phyloP scores from a whole-genome alignment of 1,284 basidiomycete species.

The Rhodofomes roseus region DNA sequence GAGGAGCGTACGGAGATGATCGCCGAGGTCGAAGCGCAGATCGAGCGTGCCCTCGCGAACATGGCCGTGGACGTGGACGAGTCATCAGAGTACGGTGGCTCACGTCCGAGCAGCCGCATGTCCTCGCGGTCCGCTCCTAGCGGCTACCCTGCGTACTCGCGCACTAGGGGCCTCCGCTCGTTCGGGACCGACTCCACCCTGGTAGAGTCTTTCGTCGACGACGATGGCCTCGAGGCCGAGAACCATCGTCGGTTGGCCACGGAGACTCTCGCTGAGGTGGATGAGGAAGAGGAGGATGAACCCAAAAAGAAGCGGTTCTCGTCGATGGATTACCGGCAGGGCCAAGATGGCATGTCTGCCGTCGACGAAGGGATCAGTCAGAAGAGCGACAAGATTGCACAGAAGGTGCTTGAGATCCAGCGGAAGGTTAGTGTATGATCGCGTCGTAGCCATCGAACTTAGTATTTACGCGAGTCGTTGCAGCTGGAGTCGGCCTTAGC shows the following conservation, averaged over 20 bases:
- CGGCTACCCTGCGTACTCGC: slow-evolving; percentile 55
- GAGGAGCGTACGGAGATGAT: slow-evolving; percentile 82
- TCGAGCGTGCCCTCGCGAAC: slow-evolving; percentile 75
- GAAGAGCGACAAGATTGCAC: slow-evolving; percentile 78
- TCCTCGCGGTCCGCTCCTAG: slow-evolving; percentile 37
- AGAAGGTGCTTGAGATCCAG: slow-evolving; percentile 80
- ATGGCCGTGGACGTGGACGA: slow-evolving; percentile 74
- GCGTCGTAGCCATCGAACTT: background rate
- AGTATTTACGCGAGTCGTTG: background rate
- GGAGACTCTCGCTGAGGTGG: slow-evolving; percentile 48
- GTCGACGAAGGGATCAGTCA: slow-evolving; percentile 80
- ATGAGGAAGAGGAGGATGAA: slow-evolving; percentile 44
- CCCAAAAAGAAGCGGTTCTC: slow-evolving; percentile 69
- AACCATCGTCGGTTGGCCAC: slow-evolving; percentile 41
- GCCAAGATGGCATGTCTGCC: slow-evolving; percentile 74
- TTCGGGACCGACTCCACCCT: slow-evolving; percentile 74
- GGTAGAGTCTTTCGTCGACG: slow-evolving; percentile 57
- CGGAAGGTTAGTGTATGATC: slow-evolving; percentile 54
- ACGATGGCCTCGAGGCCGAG: slow-evolving; percentile 20
- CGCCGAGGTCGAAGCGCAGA: slow-evolving; percentile 83
- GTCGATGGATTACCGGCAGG: slow-evolving; percentile 49
- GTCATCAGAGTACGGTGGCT: slow-evolving; percentile 59
- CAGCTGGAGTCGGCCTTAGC: slow-evolving; percentile 72
- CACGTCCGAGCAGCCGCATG: slow-evolving; percentile 43
- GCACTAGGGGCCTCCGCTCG: slow-evolving; percentile 44